These are phyloP conservation scores for Aegilops tauschii DNA, from an alignment of 176 grass and related monocot genomes.

Conservation along the genomic window DNA sequence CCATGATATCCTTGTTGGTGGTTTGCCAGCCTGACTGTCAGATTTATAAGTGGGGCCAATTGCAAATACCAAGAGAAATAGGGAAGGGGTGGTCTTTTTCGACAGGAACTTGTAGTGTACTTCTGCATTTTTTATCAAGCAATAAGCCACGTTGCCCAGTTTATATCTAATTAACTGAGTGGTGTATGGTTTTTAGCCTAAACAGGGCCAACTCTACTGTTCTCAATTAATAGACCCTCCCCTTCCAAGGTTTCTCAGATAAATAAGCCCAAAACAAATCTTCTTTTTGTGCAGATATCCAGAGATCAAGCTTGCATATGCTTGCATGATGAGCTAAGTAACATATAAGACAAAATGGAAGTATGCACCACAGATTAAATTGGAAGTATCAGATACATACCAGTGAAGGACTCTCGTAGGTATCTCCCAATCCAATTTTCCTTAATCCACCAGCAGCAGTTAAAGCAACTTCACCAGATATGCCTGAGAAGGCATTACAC, in stretches of 20 bases:
- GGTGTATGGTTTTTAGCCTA: background rate
- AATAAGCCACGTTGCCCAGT: background rate
- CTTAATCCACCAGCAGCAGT: constrained; percentile 81
- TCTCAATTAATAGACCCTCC: background rate
- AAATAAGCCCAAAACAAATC: background rate
- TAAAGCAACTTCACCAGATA: constrained; percentile 64
- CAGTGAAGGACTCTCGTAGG: constrained; percentile 80
- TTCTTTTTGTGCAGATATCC: constrained; percentile 1
- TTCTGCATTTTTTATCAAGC: background rate
- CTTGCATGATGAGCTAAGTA: constrained; percentile 6
- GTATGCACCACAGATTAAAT: constrained; percentile 20
- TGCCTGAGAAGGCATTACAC: constrained; percentile 88
- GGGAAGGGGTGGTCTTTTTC: background rate
- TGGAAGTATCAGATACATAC: constrained; percentile 33
- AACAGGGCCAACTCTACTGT: background rate
- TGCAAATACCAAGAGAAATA: background rate
- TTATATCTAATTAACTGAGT: background rate
- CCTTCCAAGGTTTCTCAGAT: background rate
- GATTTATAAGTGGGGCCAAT: background rate
- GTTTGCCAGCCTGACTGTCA: background rate
- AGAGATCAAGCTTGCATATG: background rate
- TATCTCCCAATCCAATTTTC: constrained; percentile 71
- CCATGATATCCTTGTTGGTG: background rate
- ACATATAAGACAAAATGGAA: constrained; percentile 18
- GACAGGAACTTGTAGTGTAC: background rate